A percentile compares a stretch with the other conserved stretches of the same genome.
Conservation (phyloP, 495 filamentous ascomycete species). For the Talaromyces stipitatus region DNA sequence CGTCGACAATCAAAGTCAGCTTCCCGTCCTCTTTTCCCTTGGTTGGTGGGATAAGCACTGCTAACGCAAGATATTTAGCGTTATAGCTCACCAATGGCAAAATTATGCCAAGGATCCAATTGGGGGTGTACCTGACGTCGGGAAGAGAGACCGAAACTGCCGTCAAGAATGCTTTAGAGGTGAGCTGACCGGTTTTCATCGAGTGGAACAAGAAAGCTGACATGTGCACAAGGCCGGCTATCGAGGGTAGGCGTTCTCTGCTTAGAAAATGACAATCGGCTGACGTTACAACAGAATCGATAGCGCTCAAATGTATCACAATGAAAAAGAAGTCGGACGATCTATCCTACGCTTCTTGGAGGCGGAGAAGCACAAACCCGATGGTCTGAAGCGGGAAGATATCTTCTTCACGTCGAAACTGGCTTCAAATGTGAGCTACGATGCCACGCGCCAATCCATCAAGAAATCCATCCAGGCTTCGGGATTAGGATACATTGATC, state of each 20-base stretch:
- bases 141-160: constrained; percentile 38
- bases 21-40: not conserved
- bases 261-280: not conserved
- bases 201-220: not conserved
- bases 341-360: constrained; percentile 4
- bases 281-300: constrained; percentile 24
- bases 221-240: constrained; percentile 15
- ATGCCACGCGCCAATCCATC: constrained; percentile 42
- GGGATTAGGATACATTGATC: constrained; percentile 47
- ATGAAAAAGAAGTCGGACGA: constrained; percentile 39
- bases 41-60: constrained; percentile 20
- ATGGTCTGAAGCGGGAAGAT: constrained; percentile 35
- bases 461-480: constrained; percentile 37
- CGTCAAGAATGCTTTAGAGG: constrained; percentile 43
- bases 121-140: constrained; percentile 57
- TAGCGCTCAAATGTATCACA: constrained; percentile 45
- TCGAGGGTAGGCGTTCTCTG: constrained; percentile 11
- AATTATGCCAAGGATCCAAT: constrained; percentile 56
- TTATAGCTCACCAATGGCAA: constrained; percentile 49
- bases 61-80: constrained; percentile 14
- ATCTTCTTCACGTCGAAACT: constrained; percentile 55
- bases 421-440: constrained; percentile 39
- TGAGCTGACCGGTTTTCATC: not conserved
- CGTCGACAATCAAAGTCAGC: constrained; percentile 3
- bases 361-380: constrained; percentile 36